Percentiles rank a stretch among this genome's conserved stretches.
Conservation (phyloP, 306 rosid species). For the Castanea crenata region DNA sequence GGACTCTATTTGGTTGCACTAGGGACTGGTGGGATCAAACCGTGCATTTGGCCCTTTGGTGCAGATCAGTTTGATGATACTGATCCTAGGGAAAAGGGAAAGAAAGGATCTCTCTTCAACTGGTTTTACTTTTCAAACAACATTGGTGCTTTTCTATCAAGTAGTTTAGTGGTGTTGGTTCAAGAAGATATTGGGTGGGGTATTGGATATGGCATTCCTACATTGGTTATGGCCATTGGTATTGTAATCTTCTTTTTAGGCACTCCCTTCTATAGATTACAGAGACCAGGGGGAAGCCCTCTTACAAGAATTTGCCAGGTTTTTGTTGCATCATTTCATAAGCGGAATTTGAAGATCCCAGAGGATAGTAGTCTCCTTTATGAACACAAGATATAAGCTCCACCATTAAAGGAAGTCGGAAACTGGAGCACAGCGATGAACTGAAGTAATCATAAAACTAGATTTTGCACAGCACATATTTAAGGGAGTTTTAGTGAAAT, state of each 20-base stretch:
- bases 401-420: conserved; percentile 92
- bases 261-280: conserved; percentile 84
- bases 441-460: conserved; percentile 40
- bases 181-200: conserved; percentile 98
- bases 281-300: conserved; percentile 95
- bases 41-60: conserved; percentile 91
- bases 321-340: conserved; percentile 72
- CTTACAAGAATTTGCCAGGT: conserved; percentile 93
- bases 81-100: conserved; percentile 68
- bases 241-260: conserved; percentile 78
- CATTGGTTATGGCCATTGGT: conserved; percentile 76
- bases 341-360: conserved; percentile 60
- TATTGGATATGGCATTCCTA: conserved; percentile 92
- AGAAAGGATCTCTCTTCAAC: conserved; percentile 91
- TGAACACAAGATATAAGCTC: conserved; percentile 71
- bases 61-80: conserved; percentile 98
- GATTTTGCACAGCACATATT: not conserved
- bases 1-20: conserved; percentile 95
- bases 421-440: conserved; percentile 77
- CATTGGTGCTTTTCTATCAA: conserved; percentile 87
- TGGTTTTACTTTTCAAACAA: conserved; percentile 95
- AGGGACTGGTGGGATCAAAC: conserved; percentile 97
- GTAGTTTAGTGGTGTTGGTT: conserved; percentile 76
- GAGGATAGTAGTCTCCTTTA: conserved; percentile 68
- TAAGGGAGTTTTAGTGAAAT: too few species aligned